Evolutionary conservation across 2,329 filamentous ascomycete species (phyloP).

Genomic region (Zymoseptoria ardabiliae): DNA sequence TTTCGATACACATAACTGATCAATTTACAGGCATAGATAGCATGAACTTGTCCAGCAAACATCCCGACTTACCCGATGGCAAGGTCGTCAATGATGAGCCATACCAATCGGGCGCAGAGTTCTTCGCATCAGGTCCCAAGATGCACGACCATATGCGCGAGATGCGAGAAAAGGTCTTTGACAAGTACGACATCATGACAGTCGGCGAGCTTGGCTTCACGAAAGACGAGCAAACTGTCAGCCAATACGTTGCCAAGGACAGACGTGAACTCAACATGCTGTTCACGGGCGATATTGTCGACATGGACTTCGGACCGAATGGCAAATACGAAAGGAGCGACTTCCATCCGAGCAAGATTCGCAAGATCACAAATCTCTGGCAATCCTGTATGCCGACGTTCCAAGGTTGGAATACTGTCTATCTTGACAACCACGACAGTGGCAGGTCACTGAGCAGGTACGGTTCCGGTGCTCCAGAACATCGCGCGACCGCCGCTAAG

Average conservation of each 20-base stretch:
- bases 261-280: constrained; percentile 61
- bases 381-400: constrained; percentile 53
- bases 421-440: constrained; percentile 60
- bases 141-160: constrained; percentile 43
- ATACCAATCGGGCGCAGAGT: constrained; percentile 10
- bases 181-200: constrained; percentile 43
- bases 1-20: background rate
- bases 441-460: constrained; percentile 52
- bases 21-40: constrained; percentile 32
- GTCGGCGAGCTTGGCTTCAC: constrained; percentile 44
- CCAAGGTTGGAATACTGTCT: constrained; percentile 57
- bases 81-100: constrained; percentile 28
- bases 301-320: constrained; percentile 41
- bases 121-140: constrained; percentile 29
- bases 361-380: constrained; percentile 50
- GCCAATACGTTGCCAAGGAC: constrained; percentile 41
- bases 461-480: constrained; percentile 41
- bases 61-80: constrained; percentile 36
- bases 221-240: constrained; percentile 27
- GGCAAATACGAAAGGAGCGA: constrained; percentile 42
- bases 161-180: constrained; percentile 34
- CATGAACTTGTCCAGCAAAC: constrained; percentile 42
- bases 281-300: constrained; percentile 60
- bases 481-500: constrained; percentile 47
- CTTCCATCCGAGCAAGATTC: constrained; percentile 41